Conservation (phyloP, 768 basidiomycete genomes). For the Gyrodon lividus region DNA sequence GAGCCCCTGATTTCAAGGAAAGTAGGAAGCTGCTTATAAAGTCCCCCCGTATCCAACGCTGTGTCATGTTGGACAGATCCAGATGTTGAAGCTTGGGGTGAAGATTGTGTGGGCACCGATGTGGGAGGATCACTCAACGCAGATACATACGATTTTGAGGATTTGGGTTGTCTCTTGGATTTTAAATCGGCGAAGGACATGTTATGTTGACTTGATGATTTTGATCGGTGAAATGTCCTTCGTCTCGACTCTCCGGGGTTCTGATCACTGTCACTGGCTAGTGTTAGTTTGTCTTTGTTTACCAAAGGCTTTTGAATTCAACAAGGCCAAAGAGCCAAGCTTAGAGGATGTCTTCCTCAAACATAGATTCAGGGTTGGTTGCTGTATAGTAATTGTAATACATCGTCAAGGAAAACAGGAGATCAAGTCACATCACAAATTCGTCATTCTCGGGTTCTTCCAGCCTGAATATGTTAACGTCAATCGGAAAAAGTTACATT, state of each 20-base stretch:
- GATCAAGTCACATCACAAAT: neutral
- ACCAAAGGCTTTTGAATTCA: constrained; percentile 1
- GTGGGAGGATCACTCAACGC: constrained; percentile 23
- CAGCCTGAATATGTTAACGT: neutral
- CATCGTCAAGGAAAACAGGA: neutral
- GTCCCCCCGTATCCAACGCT: constrained; percentile 5
- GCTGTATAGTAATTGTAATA: neutral
- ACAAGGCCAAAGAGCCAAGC: neutral
- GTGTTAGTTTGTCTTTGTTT: neutral
- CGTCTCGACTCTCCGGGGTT: neutral
- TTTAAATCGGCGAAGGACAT: constrained; percentile 40
- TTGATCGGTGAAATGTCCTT: neutral
- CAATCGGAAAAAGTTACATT: neutral
- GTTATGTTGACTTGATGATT: constrained; percentile 16
- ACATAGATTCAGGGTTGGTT: neutral
- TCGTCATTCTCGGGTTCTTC: neutral
- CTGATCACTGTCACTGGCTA: neutral
- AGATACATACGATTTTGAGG: constrained; percentile 37
- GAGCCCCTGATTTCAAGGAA: constrained; percentile 40
- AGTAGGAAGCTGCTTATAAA: constrained; percentile 37
- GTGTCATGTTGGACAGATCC: neutral
- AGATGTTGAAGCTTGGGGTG: constrained; percentile 17
- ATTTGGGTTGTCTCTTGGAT: constrained; percentile 29
- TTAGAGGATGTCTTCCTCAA: neutral
- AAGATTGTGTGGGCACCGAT: constrained; percentile 24